Evolutionary conservation across 176 grass and related monocot species (phyloP), one percentile per base, ranked within the genome.

Genomic region (Eremochloa ophiuroides): DNA sequence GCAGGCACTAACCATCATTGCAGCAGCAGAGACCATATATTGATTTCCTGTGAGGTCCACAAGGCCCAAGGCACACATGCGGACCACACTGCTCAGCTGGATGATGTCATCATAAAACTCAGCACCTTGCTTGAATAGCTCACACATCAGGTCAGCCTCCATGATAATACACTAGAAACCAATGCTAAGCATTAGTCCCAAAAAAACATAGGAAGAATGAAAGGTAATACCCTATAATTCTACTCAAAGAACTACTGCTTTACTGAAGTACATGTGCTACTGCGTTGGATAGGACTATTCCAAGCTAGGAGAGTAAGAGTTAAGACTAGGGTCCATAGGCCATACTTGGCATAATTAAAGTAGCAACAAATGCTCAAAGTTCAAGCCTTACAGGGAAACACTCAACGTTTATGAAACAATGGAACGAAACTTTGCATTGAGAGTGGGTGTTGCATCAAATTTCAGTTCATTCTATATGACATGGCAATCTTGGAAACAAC

Each of bases 1-100:
- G 48, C 22, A 18, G 77, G 43, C 77, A 26, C 29, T 5, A 11
- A 79, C 77, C 77, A 79, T 7, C 62, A 79, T 79, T 23, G 62
- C 42, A 26, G 77, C 29, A 12, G 43, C 63, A 0, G 30, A 3
- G 7, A 7, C 13, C 27, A 64, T 5, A 42, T 34, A 41, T 42
- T 61, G 20, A 14, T 20, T 7, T 6, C 55, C 55, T 76, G 60
- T 60, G n/a, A 60, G 34, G 34, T 18, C 16, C 35, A 38, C 6
- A 41, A 76, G 51, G 74, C 74, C 23, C 22, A 76, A 26, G 35
- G 55, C 53, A 0, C 73, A 60, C 13, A 41, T 40, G 34, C 50
- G 55, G 74, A 29, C 38, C 7, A 61, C n/a, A 26, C 7, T 28
- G 55, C 55, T 62, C 8, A 61, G 53, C n/a, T 41, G 5, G 35